phyloP scores from a whole-genome alignment of 1,284 basidiomycete species.

The Sparassis latifolia region DNA sequence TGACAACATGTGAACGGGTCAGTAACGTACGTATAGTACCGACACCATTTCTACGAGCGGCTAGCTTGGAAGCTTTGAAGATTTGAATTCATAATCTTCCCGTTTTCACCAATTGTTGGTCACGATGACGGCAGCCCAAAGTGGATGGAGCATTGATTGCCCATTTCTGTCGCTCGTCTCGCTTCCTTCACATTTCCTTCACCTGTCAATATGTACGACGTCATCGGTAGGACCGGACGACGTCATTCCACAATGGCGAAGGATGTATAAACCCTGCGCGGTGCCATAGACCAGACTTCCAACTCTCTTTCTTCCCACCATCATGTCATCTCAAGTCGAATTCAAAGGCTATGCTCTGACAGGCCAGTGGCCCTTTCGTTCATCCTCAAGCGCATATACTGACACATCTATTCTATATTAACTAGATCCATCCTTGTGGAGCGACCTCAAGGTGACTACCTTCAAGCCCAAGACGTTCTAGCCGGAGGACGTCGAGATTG shows the following conservation, averaged over 20 bases:
- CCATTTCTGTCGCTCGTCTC: too few relatives aligned
- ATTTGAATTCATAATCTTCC: too few relatives aligned
- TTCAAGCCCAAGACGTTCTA: conserved; percentile 28
- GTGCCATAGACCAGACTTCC: neutral
- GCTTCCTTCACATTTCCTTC: too few relatives aligned
- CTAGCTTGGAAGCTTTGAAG: too few relatives aligned
- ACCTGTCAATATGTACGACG: too few relatives aligned
- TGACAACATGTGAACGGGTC: too few relatives aligned
- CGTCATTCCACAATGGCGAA: neutral
- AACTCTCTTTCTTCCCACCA: neutral
- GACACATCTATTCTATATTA: neutral
- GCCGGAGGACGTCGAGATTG: conserved; percentile 30
- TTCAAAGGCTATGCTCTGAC: conserved; percentile 16
- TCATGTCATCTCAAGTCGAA: conserved; percentile 3
- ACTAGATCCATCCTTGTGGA: conserved; percentile 26
- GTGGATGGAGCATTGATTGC: too few relatives aligned
- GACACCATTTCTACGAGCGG: too few relatives aligned
- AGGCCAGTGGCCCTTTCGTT: conserved; percentile 1
- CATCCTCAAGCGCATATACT: neutral
- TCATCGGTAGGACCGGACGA: neutral
- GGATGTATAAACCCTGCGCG: neutral
- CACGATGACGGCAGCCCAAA: too few relatives aligned
- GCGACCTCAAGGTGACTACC: conserved; percentile 34
- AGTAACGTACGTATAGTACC: too few relatives aligned
- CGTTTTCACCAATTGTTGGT: too few relatives aligned